phyloP scores from a whole-genome alignment of 495 filamentous ascomycete species.

The Penicillium salamii region DNA sequence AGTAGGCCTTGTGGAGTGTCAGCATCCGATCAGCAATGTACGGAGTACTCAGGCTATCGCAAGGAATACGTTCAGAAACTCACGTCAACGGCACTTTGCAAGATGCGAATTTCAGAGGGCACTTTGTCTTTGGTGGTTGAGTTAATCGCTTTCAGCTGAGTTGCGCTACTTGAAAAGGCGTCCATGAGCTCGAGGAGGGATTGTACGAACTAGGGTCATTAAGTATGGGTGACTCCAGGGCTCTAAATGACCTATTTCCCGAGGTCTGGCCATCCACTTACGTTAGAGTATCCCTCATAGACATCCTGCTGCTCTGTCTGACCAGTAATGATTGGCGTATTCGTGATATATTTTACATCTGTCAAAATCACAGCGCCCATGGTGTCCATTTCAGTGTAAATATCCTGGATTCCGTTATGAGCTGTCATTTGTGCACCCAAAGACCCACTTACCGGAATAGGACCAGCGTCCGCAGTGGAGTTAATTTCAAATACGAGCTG shows the following conservation, averaged over 20 bases:
- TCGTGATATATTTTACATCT: constrained; percentile 5
- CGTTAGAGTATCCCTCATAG: constrained; percentile 14
- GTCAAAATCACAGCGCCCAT: constrained; percentile 11
- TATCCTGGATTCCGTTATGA: constrained; percentile 5
- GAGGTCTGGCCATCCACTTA: constrained; percentile 3
- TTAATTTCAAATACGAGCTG: constrained; percentile 8
- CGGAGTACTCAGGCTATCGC: neutral
- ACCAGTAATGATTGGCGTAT: constrained; percentile 9
- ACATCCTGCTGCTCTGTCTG: constrained; percentile 8
- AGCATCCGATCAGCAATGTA: constrained; percentile 3
- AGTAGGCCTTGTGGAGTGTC: constrained; percentile 9
- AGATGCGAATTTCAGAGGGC: constrained; percentile 10
- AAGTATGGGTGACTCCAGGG: constrained; percentile 1
- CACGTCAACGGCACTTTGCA: constrained; percentile 2
- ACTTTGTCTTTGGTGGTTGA: constrained; percentile 6
- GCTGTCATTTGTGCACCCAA: constrained; percentile 1
- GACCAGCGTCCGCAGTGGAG: constrained; percentile 10
- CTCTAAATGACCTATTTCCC: too few species aligned
- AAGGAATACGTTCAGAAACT: neutral
- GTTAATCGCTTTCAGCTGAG: constrained; percentile 11
- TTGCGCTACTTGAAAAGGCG: constrained; percentile 12
- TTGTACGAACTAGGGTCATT: constrained; percentile 12
- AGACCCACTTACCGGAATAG: constrained; percentile 9
- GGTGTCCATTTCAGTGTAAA: constrained; percentile 10
- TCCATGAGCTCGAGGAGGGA: constrained; percentile 13